Base-by-base conservation (phyloP, 2,329 filamentous ascomycete genomes). In the Stemphylium vesicarium region DNA sequence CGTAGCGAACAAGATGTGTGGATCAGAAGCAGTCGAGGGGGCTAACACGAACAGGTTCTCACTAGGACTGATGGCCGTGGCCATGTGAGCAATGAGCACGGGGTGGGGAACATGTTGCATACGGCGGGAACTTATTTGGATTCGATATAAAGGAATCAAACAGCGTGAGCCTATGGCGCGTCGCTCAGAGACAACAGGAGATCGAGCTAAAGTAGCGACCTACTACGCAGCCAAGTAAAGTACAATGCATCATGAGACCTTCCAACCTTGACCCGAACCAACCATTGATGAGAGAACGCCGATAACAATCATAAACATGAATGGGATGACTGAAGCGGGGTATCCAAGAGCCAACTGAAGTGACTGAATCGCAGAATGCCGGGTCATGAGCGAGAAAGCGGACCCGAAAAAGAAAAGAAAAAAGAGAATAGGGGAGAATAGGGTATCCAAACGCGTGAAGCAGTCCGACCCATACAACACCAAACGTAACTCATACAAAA, bases 401-500 rank as follows among this genome's bases (percentile, higher is more conserved):
- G 31, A 53, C 29, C 47, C 22, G 11, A 16, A 44, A 24, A 38
- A 54, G 42, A 33, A 35, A 16, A 42, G 20, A 20, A 20, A 20
- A 20, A 35, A 15, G 55, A 55, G 57, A 48, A 47, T 24, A 39
- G 22, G 51, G 46, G 57, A 44, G 53, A 60, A 62, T 59, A 60
- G 69, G 66, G 69, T 70, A 69, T 71, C 65, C 62, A 60, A 56
- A 59, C 53, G 26, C 35, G 37, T 55, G 24, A 56, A 36, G 47
- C 45, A 48, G 37, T 33, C 53, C 52, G 49, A 46, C 40, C 42
- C 42, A 16, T 40, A 31, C 39, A 56, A 46, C 36, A 50, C 31
- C 50, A 58, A 50, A 49, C 36, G 12, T 43, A 45, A 56, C 20
- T 33, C 31, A 31, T 49, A 49, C 31, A 49, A 49, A 38, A 46